Evolutionary conservation across 306 rosid genomes (phyloP).

Genomic region (Lathyrus tuberosus): DNA sequence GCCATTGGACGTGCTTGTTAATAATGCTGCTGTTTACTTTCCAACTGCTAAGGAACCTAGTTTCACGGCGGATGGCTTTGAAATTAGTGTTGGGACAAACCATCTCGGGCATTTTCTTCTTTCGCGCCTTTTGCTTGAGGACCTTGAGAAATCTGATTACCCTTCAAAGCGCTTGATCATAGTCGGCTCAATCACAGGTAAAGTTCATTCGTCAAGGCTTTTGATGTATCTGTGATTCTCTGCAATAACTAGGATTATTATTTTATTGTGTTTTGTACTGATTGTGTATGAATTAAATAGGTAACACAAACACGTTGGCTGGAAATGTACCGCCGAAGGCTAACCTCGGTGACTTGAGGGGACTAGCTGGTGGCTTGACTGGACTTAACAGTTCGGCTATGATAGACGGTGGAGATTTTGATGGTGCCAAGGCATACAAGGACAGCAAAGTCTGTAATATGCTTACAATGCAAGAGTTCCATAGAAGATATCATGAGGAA

Average conservation of each 20-base stretch:
- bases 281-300: constrained; percentile 47
- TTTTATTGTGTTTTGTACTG: constrained; percentile 33
- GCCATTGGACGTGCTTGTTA: constrained; percentile 85
- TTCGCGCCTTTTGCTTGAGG: constrained; percentile 74
- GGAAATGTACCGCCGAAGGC: constrained; percentile 99
- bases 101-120: constrained; percentile 98
- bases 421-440: constrained; percentile 99
- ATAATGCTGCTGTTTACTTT: constrained; percentile 92
- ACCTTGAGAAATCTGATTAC: constrained; percentile 80
- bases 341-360: constrained; percentile 96
- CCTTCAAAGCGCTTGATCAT: constrained; percentile 88
- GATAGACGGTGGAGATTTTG: constrained; percentile 94
- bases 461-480: constrained; percentile 97
- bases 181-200: constrained; percentile 98
- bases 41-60: constrained; percentile 96
- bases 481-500: constrained; percentile 82
- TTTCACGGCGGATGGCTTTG: constrained; percentile 95
- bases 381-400: constrained; percentile 88
- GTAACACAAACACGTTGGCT: constrained; percentile 97
- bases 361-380: constrained; percentile 80
- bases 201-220: background rate
- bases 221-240: background rate
- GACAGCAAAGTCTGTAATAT: constrained; percentile 99
- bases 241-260: background rate
- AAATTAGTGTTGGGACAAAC: constrained; percentile 93